phyloP scores from a whole-genome alignment of 2,329 filamentous ascomycete genomes.

The Camillea tinctor region DNA sequence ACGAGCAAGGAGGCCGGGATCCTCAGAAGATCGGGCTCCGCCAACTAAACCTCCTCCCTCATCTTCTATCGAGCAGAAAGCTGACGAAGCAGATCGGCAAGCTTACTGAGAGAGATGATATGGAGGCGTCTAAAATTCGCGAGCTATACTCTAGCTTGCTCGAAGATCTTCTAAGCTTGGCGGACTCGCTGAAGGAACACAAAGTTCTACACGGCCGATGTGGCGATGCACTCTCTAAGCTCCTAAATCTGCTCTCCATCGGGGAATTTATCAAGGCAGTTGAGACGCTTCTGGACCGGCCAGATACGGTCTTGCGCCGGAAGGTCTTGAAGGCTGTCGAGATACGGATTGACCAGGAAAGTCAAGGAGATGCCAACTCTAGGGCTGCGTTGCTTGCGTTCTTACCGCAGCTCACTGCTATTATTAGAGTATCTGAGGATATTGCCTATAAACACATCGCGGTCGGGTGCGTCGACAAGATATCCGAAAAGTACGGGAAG shows the following conservation, averaged over 20 bases:
- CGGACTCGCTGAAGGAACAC: slow-evolving; percentile 60
- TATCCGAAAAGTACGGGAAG: slow-evolving; percentile 92
- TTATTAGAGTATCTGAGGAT: slow-evolving; percentile 71
- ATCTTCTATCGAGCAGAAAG: slow-evolving; percentile 57
- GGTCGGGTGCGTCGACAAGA: slow-evolving; percentile 86
- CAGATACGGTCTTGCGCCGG: slow-evolving; percentile 71
- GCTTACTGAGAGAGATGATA: slow-evolving; percentile 60
- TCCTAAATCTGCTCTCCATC: slow-evolving; percentile 83
- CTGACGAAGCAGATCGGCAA: slow-evolving; percentile 55
- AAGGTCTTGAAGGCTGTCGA: slow-evolving; percentile 82
- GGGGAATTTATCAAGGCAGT: slow-evolving; percentile 87
- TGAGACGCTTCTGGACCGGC: slow-evolving; percentile 74
- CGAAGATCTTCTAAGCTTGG: slow-evolving; percentile 63
- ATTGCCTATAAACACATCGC: slow-evolving; percentile 79
- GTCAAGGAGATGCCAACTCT: slow-evolving; percentile 65
- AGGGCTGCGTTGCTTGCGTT: slow-evolving; percentile 74
- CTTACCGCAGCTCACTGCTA: slow-evolving; percentile 72
- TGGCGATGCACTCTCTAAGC: slow-evolving; percentile 70
- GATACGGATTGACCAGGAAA: slow-evolving; percentile 71
- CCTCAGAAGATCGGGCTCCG: slow-evolving; percentile 51
- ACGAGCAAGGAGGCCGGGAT: slow-evolving; percentile 47
- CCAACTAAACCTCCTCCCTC: slow-evolving; percentile 56
- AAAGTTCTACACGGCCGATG: slow-evolving; percentile 57
- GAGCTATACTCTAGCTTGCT: slow-evolving; percentile 68
- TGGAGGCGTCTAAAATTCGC: slow-evolving; percentile 64